Percentiles rank a stretch among this genome's conserved stretches.
phyloP scores from a whole-genome alignment of 257 asterid genomes.

The Marsdenia floribunda region DNA sequence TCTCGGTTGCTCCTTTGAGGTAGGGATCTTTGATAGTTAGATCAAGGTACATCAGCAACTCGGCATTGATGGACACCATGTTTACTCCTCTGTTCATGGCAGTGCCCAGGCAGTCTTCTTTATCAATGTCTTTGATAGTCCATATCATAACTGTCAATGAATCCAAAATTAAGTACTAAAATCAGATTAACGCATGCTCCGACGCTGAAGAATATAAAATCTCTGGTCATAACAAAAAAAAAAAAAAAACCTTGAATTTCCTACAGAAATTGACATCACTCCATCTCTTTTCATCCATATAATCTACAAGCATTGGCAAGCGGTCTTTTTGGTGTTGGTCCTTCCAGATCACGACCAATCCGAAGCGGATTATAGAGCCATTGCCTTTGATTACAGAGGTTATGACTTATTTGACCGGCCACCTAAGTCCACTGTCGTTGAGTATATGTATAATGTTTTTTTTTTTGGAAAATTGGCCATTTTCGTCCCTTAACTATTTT shows the following conservation, averaged over 20 bases:
- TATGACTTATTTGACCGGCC: no score
- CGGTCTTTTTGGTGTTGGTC: constrained; percentile 25
- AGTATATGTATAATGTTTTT: no score
- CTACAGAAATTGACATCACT: constrained; percentile 65
- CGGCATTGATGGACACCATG: constrained; percentile 75
- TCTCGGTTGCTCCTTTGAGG: constrained; percentile 71
- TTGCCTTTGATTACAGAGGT: no score
- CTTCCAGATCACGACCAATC: constrained; percentile 68
- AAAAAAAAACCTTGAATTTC: constrained; percentile 49
- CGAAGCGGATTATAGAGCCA: no score
- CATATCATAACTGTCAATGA: constrained; percentile 64
- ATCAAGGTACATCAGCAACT: constrained; percentile 57
- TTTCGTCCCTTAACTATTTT: no score
- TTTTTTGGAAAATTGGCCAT: no score
- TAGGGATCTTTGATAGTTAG: constrained; percentile 63
- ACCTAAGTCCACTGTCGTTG: no score
- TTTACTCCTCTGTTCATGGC: constrained; percentile 82
- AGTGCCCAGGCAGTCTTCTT: constrained; percentile 91
- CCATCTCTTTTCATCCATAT: constrained; percentile 67
- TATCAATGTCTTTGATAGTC: constrained; percentile 67
- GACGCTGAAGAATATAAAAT: no score
- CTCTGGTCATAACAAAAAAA: neutral
- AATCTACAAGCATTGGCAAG: constrained; percentile 13
- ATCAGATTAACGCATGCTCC: no score
- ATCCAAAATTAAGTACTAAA: no score